Conservation (phyloP, 1,284 basidiomycete genomes). For the Pyrrhoderma lamaoense region DNA sequence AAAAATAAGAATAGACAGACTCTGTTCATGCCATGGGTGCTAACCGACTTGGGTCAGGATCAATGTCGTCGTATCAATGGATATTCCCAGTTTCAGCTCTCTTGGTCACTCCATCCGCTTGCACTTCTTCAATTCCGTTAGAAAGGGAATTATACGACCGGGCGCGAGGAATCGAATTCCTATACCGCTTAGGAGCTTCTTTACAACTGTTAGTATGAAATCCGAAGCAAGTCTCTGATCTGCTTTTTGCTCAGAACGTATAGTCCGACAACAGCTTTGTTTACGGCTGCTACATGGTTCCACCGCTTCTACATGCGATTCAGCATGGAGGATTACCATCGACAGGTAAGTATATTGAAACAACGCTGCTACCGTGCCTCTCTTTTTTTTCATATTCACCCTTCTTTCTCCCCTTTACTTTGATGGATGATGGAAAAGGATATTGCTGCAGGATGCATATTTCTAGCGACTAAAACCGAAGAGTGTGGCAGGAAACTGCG, state of each 20-base stretch:
- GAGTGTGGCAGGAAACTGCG: conserved; percentile 83
- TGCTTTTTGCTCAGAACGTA: conserved; percentile 20
- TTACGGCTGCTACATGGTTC: conserved; percentile 83
- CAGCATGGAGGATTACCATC: conserved; percentile 77
- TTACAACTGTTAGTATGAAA: conserved; percentile 54
- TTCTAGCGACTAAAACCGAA: conserved; percentile 88
- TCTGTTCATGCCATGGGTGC: conserved; percentile 10
- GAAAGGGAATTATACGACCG: conserved; percentile 68
- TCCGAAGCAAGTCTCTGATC: not conserved
- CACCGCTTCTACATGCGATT: conserved; percentile 94
- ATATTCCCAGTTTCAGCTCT: conserved; percentile 57
- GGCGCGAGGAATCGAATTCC: conserved; percentile 70
- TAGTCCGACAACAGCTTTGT: conserved; percentile 72
- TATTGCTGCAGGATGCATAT: conserved; percentile 84
- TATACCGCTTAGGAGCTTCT: conserved; percentile 70
- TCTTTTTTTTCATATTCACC: conserved; percentile 11
- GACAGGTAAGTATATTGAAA: conserved; percentile 45
- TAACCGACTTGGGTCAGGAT: conserved; percentile 4
- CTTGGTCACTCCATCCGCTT: conserved; percentile 44
- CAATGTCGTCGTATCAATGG: conserved; percentile 48
- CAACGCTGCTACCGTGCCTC: not conserved
- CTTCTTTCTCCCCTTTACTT: not conserved
- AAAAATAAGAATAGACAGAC: not conserved
- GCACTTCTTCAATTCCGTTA: conserved; percentile 43
- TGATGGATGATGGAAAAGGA: conserved; percentile 62